A percentile compares a stretch with the other conserved stretches of the same genome.
Conservation (phyloP, 2,329 filamentous ascomycete species). For the Magnaporthales sp. region DNA sequence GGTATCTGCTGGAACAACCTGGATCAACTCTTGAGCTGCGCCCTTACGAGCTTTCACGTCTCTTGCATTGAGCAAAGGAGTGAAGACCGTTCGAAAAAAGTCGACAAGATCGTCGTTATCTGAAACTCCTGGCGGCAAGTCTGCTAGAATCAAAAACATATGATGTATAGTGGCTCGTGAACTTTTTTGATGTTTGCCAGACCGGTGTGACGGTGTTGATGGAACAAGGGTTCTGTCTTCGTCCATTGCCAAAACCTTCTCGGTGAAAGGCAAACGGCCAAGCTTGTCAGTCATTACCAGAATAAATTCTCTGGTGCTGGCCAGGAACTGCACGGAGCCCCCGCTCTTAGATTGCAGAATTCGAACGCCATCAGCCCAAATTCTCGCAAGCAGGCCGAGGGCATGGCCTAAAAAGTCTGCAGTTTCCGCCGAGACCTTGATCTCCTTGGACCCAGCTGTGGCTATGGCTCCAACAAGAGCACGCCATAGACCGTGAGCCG, state of each 20-base stretch:
- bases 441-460: conserved; percentile 70
- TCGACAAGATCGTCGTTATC: conserved; percentile 37
- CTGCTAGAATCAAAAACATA: conserved; percentile 52
- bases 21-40: conserved; percentile 41
- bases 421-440: conserved; percentile 79
- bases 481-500: conserved; percentile 46
- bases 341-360: conserved; percentile 36
- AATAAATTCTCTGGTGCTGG: conserved; percentile 42
- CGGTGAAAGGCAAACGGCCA: conserved; percentile 53
- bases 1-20: conserved; percentile 35
- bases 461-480: conserved; percentile 54
- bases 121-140: conserved; percentile 33
- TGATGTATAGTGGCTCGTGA: conserved; percentile 56
- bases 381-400: conserved; percentile 56
- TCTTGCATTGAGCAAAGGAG: conserved; percentile 49
- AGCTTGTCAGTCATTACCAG: conserved; percentile 40
- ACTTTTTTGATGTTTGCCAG: conserved; percentile 38
- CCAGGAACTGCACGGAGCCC: conserved; percentile 41
- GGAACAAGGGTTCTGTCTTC: conserved; percentile 49
- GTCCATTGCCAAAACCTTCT: conserved; percentile 45
- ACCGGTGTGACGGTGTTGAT: conserved; percentile 57
- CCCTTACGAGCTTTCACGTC: conserved; percentile 32
- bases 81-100: conserved; percentile 43
- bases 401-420: conserved; percentile 69
- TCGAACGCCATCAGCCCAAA: conserved; percentile 57